A percentile compares a stretch with the other conserved stretches of the same genome.
phyloP scores from a whole-genome alignment of 805 yeast genomes.

The Nematodospora valgi region DNA sequence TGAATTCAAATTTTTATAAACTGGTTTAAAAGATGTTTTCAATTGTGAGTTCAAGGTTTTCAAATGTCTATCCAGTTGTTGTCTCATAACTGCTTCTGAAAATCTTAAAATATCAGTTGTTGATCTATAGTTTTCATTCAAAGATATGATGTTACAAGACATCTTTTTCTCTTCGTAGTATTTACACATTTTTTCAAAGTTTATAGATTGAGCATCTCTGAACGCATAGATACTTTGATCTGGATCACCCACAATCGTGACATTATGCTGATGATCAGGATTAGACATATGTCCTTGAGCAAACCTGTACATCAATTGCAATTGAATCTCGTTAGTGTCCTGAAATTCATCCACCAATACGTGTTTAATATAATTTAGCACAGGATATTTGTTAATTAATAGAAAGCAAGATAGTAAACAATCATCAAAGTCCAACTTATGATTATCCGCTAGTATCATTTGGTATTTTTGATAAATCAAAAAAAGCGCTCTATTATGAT shows the following conservation, averaged over 20 bases:
- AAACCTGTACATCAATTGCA: slow-evolving; percentile 57
- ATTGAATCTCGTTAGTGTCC: slow-evolving; percentile 80
- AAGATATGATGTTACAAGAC: slow-evolving; percentile 31
- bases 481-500: slow-evolving; percentile 16
- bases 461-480: slow-evolving; percentile 54
- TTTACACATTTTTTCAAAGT: slow-evolving; percentile 55
- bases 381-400: slow-evolving; percentile 46
- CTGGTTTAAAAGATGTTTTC: slow-evolving; percentile 43
- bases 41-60: slow-evolving; percentile 48
- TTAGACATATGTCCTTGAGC: slow-evolving; percentile 34
- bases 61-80: slow-evolving; percentile 46
- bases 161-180: slow-evolving; percentile 27
- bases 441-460: slow-evolving; percentile 34
- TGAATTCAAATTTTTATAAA: slow-evolving; percentile 36
- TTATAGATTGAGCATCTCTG: slow-evolving; percentile 70
- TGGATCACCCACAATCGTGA: slow-evolving; percentile 94
- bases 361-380: slow-evolving; percentile 53
- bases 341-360: slow-evolving; percentile 93
- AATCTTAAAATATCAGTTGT: slow-evolving; percentile 60
- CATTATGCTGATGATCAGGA: slow-evolving; percentile 38
- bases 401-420: slow-evolving; percentile 55
- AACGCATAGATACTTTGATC: slow-evolving; percentile 94
- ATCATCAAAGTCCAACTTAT: slow-evolving; percentile 79
- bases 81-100: slow-evolving; percentile 64
- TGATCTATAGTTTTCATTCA: slow-evolving; percentile 79